These are phyloP conservation scores for Diatrype stigma DNA, from an alignment of 2,329 filamentous ascomycete genomes.

Conservation along the genomic window DNA sequence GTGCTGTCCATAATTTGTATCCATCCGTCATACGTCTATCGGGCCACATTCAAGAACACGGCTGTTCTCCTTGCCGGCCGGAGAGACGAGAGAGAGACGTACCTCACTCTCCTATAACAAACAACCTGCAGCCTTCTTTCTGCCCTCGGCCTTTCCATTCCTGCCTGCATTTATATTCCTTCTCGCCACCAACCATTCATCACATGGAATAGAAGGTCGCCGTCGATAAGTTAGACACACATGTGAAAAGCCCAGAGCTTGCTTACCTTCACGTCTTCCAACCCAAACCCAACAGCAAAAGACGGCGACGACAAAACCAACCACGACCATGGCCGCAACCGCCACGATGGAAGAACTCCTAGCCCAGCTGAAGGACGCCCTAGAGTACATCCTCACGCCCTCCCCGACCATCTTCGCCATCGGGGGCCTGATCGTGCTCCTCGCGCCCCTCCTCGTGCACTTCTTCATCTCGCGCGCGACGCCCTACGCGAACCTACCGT, in stretches of 20 bases:
- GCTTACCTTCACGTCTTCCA: background rate
- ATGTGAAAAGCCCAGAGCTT: background rate
- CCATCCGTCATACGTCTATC: background rate
- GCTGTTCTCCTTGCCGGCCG: background rate
- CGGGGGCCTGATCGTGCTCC: conserved; percentile 65
- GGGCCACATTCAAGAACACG: background rate
- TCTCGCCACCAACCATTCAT: background rate
- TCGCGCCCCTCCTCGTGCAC: conserved; percentile 76
- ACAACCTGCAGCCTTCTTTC: too few relatives aligned
- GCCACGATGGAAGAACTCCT: conserved; percentile 20
- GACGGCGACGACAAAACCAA: background rate
- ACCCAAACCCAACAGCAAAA: conserved; percentile 3
- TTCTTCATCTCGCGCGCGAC: conserved; percentile 64
- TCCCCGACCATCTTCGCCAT: conserved; percentile 60
- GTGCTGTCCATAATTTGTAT: background rate
- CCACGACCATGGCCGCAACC: background rate
- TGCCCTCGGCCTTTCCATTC: background rate
- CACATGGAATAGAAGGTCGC: background rate
- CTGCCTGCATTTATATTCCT: background rate
- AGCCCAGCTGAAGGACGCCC: conserved; percentile 33
- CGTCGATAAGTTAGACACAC: too few relatives aligned
- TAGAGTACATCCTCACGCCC: conserved; percentile 56
- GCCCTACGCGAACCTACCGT: conserved; percentile 65
- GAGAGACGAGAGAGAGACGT: too few relatives aligned
- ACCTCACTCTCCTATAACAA: too few relatives aligned